Conservation (phyloP, 805 yeast species). For the Candida tallmaniae region DNA sequence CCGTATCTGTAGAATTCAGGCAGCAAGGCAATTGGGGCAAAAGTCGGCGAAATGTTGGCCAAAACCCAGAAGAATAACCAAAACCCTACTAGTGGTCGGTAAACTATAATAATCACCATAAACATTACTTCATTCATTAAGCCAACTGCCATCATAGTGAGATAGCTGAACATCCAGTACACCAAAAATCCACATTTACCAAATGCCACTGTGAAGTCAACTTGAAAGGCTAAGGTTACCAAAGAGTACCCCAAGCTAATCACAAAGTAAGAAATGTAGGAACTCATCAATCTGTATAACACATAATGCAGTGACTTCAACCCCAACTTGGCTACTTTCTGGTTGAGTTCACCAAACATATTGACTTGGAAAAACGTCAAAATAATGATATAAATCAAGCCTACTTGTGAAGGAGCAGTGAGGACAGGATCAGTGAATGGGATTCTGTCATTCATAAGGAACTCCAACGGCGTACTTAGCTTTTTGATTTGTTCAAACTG, state of each 20-base stretch:
- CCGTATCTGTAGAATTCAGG: slow-evolving; percentile 60
- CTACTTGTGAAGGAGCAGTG: slow-evolving; percentile 69
- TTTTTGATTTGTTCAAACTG: slow-evolving; percentile 12
- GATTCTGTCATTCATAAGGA: slow-evolving; percentile 40
- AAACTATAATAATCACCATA: slow-evolving; percentile 43
- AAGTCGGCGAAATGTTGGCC: slow-evolving; percentile 63
- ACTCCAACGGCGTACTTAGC: slow-evolving; percentile 28
- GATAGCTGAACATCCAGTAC: slow-evolving; percentile 63
- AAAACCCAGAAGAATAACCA: slow-evolving; percentile 74
- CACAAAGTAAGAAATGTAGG: slow-evolving; percentile 52
- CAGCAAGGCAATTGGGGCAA: slow-evolving; percentile 57
- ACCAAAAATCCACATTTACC: slow-evolving; percentile 71
- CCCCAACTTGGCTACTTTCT: slow-evolving; percentile 38
- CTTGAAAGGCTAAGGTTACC: slow-evolving; percentile 65
- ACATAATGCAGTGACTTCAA: slow-evolving; percentile 44
- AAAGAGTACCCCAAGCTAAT: slow-evolving; percentile 55
- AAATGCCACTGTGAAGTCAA: slow-evolving; percentile 52
- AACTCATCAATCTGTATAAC: slow-evolving; percentile 46
- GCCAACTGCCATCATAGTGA: slow-evolving; percentile 75
- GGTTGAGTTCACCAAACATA: slow-evolving; percentile 54
- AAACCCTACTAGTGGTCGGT: slow-evolving; percentile 65
- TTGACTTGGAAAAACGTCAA: slow-evolving; percentile 68
- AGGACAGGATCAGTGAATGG: slow-evolving; percentile 49
- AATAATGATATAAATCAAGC: slow-evolving; percentile 67
- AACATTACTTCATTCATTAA: slow-evolving; percentile 66